Base-by-base conservation (phyloP, 176 grass and related monocot genomes). In the Oryza meyeriana region DNA sequence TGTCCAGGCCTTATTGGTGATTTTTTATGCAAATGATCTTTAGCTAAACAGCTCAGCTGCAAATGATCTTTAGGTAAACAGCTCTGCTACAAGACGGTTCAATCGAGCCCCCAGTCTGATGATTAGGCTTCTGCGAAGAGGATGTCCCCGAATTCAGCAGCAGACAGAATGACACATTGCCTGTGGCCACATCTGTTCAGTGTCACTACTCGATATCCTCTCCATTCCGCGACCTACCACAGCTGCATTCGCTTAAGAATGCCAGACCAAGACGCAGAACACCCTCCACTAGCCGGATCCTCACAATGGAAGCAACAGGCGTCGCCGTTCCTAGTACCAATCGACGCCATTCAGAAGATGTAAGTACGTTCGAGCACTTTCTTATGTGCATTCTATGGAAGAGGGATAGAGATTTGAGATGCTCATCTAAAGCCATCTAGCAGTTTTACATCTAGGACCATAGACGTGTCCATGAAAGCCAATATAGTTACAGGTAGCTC, bases 381-480 rank as follows among this genome's bases (percentile, higher is more conserved):
- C 6, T 5, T 6, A 13, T 66, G 31, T 14, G 1, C 28, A 66
- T 16, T 20, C 32, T 47, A 39, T 58, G 10, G n/a, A 29, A 68
- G 77, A 52, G 30, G 22, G 22, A 44, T 27, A 78, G 1, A 5
- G 48, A 70, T 38, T 39, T 27, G 45, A 81, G 66, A 42, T 4
- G 36, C 30, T 44, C 50, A 61, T 61, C 25, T 2, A 29, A 42
- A 81, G 39, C 66, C 50, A 35, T 22, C 66, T 20, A 77, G 64
- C 33, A 59, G 22, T 4, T 24, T 58, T 61, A 64, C n/a, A 36
- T 75, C 26, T 63, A n/a, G 40, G 61, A 70, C 55, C n/a, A 0
- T 28, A 41, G 40, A 42, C 70, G 71, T 75, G 72, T 58, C 6
- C 30, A 57, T 57, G 35, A 31, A 81, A 63, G 65, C 34, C 81